Evolutionary conservation across 129 eudicot genomes (phyloP).

Genomic region (Oenanthe sinensis): DNA sequence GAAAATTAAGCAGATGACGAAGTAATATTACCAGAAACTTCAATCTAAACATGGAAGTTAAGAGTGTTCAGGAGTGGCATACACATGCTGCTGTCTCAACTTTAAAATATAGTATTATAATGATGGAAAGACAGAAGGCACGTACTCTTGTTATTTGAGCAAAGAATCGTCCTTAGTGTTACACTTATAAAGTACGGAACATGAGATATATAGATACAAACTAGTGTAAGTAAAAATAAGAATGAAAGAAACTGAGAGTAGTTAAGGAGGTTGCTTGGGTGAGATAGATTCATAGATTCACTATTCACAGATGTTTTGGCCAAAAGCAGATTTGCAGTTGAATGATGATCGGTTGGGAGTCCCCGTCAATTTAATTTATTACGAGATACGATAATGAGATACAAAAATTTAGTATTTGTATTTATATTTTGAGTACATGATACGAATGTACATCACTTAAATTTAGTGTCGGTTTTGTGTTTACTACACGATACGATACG

Average conservation of each 20-base stretch:
- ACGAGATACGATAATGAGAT: no score
- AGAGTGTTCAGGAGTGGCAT: not conserved
- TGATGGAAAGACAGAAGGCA: not conserved
- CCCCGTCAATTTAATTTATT: no score
- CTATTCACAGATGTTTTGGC: not conserved
- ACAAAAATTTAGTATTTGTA: no score
- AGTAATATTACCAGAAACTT: conserved; percentile 6
- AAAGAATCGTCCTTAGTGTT: conserved; percentile 1
- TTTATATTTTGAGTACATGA: no score
- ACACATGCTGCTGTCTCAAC: not conserved
- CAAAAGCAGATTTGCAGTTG: not conserved
- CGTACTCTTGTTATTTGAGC: not conserved
- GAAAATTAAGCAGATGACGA: not conserved
- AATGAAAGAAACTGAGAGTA: not conserved
- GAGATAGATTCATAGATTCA: not conserved
- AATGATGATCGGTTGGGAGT: not conserved
- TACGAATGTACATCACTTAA: no score
- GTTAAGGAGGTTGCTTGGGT: not conserved
- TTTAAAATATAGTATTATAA: no score
- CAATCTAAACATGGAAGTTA: not conserved
- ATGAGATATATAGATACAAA: not conserved
- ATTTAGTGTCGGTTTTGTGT: no score
- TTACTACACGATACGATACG: no score
- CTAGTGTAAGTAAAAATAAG: not conserved
- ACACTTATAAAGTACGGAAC: not conserved